Conservation (phyloP, 495 filamentous ascomycete species). For the Tirmania nivea region DNA sequence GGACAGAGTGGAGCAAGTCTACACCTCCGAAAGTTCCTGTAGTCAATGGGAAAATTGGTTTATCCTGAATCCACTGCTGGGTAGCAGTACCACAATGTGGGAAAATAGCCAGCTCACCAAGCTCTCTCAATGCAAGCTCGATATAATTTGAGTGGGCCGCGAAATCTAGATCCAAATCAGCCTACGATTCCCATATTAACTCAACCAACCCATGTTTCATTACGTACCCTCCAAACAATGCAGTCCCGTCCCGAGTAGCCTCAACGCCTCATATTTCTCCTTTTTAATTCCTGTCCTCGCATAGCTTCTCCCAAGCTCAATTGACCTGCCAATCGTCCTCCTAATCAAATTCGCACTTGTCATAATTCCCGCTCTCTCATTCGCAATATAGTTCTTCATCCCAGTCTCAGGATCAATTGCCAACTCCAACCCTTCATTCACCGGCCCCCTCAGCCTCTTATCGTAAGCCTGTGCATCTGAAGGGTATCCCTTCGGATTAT, state of each 20-base stretch:
- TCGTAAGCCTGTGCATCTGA: conserved; percentile 70
- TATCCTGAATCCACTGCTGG: conserved; percentile 41
- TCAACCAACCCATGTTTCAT: background rate
- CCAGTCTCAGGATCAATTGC: conserved; percentile 51
- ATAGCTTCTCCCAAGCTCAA: conserved; percentile 52
- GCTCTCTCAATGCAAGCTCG: conserved; percentile 61
- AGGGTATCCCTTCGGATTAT: conserved; percentile 37
- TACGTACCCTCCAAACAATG: conserved; percentile 55
- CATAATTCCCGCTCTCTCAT: conserved; percentile 50
- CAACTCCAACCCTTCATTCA: conserved; percentile 59
- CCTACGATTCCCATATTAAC: background rate
- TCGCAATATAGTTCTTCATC: conserved; percentile 75
- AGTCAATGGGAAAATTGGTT: conserved; percentile 53
- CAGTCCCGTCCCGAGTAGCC: conserved; percentile 60
- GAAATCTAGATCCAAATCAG: conserved; percentile 30
- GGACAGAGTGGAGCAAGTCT: conserved; percentile 48
- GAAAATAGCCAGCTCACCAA: conserved; percentile 57
- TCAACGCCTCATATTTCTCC: conserved; percentile 64
- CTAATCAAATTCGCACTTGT: conserved; percentile 58
- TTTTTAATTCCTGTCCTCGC: conserved; percentile 35
- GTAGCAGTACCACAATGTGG: conserved; percentile 63
- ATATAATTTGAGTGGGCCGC: conserved; percentile 77
- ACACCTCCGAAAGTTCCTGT: conserved; percentile 82
- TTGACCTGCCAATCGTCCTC: conserved; percentile 40
- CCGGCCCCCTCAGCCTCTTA: conserved; percentile 49